Evolutionary conservation across 2,329 filamentous ascomycete species (phyloP), one percentile per base, ranked within the genome.

Genomic region (Thielaviopsis cerberus): DNA sequence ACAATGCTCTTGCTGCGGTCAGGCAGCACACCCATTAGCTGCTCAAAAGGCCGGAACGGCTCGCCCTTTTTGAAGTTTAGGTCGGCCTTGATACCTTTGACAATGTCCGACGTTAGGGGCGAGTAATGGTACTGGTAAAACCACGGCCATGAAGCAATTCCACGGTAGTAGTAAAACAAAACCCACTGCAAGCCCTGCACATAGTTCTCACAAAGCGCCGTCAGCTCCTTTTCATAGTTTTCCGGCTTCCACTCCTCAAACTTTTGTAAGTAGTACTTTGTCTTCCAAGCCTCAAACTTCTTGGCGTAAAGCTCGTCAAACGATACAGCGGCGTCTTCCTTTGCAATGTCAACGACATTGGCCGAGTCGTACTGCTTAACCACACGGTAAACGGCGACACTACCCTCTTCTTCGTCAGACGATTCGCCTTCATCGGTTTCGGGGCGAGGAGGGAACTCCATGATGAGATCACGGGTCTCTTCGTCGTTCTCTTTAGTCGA

Each of bases 161-260:
- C 92, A 57, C 85, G 84, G 72, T 98, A 98, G 71, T 98, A 98
- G 74, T 98, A 98, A 70, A 85, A 96, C 54, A 98, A 75, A 51
- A 98, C 92, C 94, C 92, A 98, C 69, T 98, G 92, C 61, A 98
- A 73, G 61, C 92, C 92, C 71, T 98, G 88, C 6, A 98, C 89
- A 66, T 98, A 98, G 71, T 97, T 98, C 70, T 97, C 89, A 25
- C 88, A 85, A 61, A 98, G 75, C 63, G 85, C 83, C 57, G 76
- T 83, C 67, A 97, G 76, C 69, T 94, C 88, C 48, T 81, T 65
- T 20, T 73, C 81, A 63, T 91, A 84, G 64, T 88, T 85, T 53
- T 88, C 84, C 11, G 86, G 75, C 17, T 83, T 81, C 89, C 91
- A 98, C 57, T 85, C 85, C 27, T 83, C 72, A 64, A 96, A 96